A percentile compares a stretch with the other conserved stretches of the same genome.
Conservation (phyloP, 2,329 filamentous ascomycete species). For the Leptographium wingfieldii region DNA sequence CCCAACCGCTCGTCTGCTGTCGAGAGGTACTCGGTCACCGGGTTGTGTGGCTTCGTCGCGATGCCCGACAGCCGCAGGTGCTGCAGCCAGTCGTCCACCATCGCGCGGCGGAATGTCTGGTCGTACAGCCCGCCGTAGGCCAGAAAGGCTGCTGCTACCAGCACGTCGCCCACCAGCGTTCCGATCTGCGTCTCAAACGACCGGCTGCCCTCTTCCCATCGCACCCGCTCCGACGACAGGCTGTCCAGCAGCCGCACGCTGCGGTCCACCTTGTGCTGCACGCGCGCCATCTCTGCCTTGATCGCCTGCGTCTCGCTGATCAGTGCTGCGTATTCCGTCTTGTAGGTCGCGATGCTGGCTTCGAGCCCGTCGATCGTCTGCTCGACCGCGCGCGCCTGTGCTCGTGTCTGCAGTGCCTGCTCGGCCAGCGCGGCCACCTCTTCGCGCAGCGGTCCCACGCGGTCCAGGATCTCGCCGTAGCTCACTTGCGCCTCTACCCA, state of each 20-base stretch:
- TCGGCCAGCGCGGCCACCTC: constrained; percentile 83
- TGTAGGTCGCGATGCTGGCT: constrained; percentile 85
- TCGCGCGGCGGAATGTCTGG: constrained; percentile 92
- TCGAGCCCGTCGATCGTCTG: constrained; percentile 76
- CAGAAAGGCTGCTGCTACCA: constrained; percentile 92
- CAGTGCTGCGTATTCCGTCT: constrained; percentile 86
- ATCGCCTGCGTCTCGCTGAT: constrained; percentile 97
- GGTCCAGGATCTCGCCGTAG: constrained; percentile 93
- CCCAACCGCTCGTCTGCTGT: constrained; percentile 87
- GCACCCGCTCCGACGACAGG: constrained; percentile 78
- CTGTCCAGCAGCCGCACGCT: constrained; percentile 91
- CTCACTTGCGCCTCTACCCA: constrained; percentile 96
- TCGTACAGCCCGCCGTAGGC: constrained; percentile 96
- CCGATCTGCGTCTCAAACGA: constrained; percentile 97
- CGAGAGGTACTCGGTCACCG: constrained; percentile 90
- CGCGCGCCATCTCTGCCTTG: constrained; percentile 90
- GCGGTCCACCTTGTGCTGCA: constrained; percentile 95
- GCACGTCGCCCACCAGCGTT: constrained; percentile 88
- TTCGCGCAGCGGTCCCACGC: constrained; percentile 80
- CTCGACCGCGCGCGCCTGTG: constrained; percentile 82
- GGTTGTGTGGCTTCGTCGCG: constrained; percentile 84
- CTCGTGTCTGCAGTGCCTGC: constrained; percentile 81
- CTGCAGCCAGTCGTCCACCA: constrained; percentile 95
- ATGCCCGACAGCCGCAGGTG: constrained; percentile 91
- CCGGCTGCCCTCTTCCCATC: constrained; percentile 96